Conservation (phyloP, 345 rosid species). For the Luvunga scandens region DNA sequence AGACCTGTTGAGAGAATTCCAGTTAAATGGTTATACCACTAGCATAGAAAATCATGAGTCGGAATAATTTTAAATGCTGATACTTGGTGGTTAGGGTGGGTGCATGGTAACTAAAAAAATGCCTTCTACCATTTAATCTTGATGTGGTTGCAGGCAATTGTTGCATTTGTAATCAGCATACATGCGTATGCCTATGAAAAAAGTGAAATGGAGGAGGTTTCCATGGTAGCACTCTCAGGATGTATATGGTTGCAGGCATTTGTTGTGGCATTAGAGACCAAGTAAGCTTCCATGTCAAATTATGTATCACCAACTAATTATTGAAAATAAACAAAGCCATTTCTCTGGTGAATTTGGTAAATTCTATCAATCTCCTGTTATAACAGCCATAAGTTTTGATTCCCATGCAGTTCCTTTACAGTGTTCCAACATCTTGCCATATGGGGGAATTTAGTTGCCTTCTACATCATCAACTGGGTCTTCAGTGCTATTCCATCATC, state of each 20-base stretch:
- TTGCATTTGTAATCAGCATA: constrained; percentile 81
- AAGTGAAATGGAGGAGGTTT: constrained; percentile 95
- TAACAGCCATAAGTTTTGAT: neutral
- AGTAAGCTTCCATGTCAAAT: constrained; percentile 43
- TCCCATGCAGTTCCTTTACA: constrained; percentile 78
- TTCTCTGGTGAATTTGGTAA: neutral
- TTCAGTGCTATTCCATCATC: constrained; percentile 82
- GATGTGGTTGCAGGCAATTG: constrained; percentile 67
- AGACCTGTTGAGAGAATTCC: neutral
- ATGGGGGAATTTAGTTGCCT: constrained; percentile 85
- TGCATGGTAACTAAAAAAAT: no score
- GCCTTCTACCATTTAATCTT: neutral
- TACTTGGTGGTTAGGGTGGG: neutral
- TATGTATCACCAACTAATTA: neutral
- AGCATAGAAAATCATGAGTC: no score
- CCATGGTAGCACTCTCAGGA: constrained; percentile 96
- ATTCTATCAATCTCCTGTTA: neutral
- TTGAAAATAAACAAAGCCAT: neutral
- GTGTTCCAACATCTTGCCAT: constrained; percentile 83
- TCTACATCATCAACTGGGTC: constrained; percentile 77
- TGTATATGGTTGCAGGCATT: constrained; percentile 99
- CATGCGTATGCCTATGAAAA: constrained; percentile 83
- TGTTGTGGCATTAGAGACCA: constrained; percentile 89
- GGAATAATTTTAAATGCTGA: neutral
- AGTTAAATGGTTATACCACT: neutral